Evolutionary conservation across 345 rosid genomes (phyloP).

Genomic region (Garcia nutans): DNA sequence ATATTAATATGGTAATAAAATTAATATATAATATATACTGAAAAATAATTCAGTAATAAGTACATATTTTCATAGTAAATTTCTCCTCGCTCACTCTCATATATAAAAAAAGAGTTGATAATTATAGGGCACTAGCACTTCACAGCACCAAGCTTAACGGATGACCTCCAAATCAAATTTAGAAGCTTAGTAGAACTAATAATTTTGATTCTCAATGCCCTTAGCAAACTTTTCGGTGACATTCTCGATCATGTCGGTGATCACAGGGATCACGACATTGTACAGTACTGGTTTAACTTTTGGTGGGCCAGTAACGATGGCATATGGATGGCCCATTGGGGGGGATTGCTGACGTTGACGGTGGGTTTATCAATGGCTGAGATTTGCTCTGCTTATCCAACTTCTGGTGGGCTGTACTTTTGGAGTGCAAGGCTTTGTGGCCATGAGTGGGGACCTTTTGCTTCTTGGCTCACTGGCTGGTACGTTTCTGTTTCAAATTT

Average conservation of each 20-base stretch:
- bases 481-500: slow-evolving; percentile 18
- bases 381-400: slow-evolving; percentile 60
- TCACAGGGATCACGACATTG: slow-evolving; percentile 50
- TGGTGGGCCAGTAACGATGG: slow-evolving; percentile 55
- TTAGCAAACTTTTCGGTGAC: slow-evolving; percentile 51
- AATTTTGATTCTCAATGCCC: too few relatives aligned
- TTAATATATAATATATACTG: too few relatives aligned
- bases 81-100: too few relatives aligned
- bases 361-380: slow-evolving; percentile 59
- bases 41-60: too few relatives aligned
- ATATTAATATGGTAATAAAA: too few relatives aligned
- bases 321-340: slow-evolving; percentile 54
- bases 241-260: slow-evolving; percentile 45
- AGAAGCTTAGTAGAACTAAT: too few relatives aligned
- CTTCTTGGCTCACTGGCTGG: slow-evolving; percentile 73
- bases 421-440: slow-evolving; percentile 62
- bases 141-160: too few relatives aligned
- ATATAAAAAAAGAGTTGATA: too few relatives aligned
- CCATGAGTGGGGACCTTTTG: slow-evolving; percentile 48
- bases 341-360: slow-evolving; percentile 36
- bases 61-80: too few relatives aligned
- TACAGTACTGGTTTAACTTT: slow-evolving; percentile 44
- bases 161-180: too few relatives aligned
- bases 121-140: too few relatives aligned
- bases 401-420: slow-evolving; percentile 55